A percentile compares a stretch with the other conserved stretches of the same genome.
Conservation (phyloP, 129 eudicot genomes). For the Calendula officinalis region DNA sequence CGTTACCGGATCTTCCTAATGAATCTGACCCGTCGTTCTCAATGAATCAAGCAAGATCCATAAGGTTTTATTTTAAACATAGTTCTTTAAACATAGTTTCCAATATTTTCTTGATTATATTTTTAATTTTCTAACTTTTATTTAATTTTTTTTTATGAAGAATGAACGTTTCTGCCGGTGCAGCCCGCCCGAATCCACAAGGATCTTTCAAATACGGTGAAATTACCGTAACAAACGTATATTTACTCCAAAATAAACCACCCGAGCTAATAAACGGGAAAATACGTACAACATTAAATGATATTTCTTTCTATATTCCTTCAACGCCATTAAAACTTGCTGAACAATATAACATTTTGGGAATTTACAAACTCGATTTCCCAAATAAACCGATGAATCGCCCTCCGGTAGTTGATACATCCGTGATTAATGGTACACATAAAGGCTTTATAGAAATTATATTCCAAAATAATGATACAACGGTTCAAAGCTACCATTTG, state of each 20-base stretch:
- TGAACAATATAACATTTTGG: constrained; percentile 70
- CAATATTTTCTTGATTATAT: constrained; percentile 20
- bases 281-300: constrained; percentile 77
- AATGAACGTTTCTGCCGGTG: constrained; percentile 87
- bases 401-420: constrained; percentile 72
- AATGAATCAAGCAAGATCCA: constrained; percentile 95
- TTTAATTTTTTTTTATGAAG: constrained; percentile 31
- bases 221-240: constrained; percentile 91
- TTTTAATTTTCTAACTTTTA: constrained; percentile 11
- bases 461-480: constrained; percentile 77
- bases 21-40: constrained; percentile 76
- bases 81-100: constrained; percentile 18
- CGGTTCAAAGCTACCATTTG: constrained; percentile 83
- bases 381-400: constrained; percentile 84
- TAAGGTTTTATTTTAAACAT: constrained; percentile 59
- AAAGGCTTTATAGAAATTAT: constrained; percentile 85
- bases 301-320: constrained; percentile 78
- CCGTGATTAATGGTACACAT: constrained; percentile 74
- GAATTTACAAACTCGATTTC: constrained; percentile 92
- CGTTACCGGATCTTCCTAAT: constrained; percentile 88
- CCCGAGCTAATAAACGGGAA: constrained; percentile 79
- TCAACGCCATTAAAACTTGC: constrained; percentile 93
- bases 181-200: constrained; percentile 98
- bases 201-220: constrained; percentile 94
- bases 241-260: constrained; percentile 73